Evolutionary conservation across 441 rosid genomes (phyloP), one percentile per base, ranked within the genome.

Genomic region (Populus hybrid): DNA sequence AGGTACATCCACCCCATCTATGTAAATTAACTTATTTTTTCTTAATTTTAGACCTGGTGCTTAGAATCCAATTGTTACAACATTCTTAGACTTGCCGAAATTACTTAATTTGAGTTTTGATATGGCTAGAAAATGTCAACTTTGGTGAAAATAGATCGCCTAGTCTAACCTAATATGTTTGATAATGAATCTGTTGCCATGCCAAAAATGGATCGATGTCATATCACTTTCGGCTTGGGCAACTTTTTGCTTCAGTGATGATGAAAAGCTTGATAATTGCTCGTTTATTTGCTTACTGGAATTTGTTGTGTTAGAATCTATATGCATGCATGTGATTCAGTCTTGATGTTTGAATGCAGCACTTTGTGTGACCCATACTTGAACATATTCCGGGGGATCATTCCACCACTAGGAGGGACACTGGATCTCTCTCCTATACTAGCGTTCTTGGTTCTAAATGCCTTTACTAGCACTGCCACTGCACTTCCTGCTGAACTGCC

Each of bases 401-500:
- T 93, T 84, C 96, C 99, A 12, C 99, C 99, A 50, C 84, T 93
- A 6, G 97, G 97, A 80, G 96, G 98, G 78, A 89, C 90, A 67
- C 79, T 95, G 85, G 97, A 95, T 84, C 89, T 95, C 61, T 92
- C 98, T 80, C 99, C 98, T 0, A 90, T 95, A 71, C 89, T 93
- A 38, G 98, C 97, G 1, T 93, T 95, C 86, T 84, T 95, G 76
- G 96, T 88, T 77, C 87, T 90, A 26, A 90, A 95, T 63, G 97
- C 92, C 50, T 85, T 95, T 66, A 92, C 95, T 63, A 95, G 98
- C 84, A 81, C 95, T 1, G 97, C 98, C 11, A 79, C 91, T 26
- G 97, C 98, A 6, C 95, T 92, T 78, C 97, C 98, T 67, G 94
- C 95, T 20, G 99, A 93, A 84, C 93, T 93, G 75, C 97, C 97